These are phyloP conservation scores for Laburnicola sp. DNA, from an alignment of 2,329 filamentous ascomycete species.

Conservation along the genomic window DNA sequence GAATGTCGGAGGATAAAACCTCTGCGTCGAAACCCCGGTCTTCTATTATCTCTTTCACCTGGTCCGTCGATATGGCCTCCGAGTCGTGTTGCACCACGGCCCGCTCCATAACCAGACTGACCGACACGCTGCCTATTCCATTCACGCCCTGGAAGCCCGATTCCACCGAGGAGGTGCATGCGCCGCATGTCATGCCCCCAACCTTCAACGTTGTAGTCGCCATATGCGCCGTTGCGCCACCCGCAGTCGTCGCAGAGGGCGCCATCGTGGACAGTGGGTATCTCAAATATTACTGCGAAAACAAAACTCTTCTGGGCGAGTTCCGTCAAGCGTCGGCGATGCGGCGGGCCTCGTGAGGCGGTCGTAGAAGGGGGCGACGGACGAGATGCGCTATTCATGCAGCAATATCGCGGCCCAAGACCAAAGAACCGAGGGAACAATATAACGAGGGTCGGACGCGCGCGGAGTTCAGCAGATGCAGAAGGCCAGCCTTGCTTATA, in stretches of 20 bases:
- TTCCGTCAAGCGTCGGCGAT: constrained; percentile 18
- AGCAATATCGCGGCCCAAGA: background rate
- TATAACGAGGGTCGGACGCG: constrained; percentile 4
- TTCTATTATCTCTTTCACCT: constrained; percentile 83
- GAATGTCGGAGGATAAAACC: constrained; percentile 79
- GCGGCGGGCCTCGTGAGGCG: constrained; percentile 19
- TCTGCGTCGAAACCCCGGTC: constrained; percentile 90
- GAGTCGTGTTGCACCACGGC: constrained; percentile 93
- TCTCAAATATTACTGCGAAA: constrained; percentile 9
- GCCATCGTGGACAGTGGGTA: constrained; percentile 27
- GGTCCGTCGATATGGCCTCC: constrained; percentile 69
- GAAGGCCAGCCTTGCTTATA: constrained; percentile 38
- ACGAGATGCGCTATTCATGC: constrained; percentile 13
- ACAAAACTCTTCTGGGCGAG: constrained; percentile 5
- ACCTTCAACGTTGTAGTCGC: constrained; percentile 89
- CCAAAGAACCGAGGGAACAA: constrained; percentile 6
- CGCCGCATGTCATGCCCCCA: constrained; percentile 84
- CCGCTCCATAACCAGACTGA: constrained; percentile 92
- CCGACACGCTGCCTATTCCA: constrained; percentile 82
- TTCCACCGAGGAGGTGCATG: constrained; percentile 95
- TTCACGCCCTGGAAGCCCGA: constrained; percentile 80
- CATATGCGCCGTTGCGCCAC: constrained; percentile 58
- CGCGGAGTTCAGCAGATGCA: constrained; percentile 10
- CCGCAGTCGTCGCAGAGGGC: constrained; percentile 20
- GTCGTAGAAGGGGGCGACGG: constrained; percentile 14